Base-by-base conservation (phyloP, 495 filamentous ascomycete genomes). In the Penicillium subrubescens region DNA sequence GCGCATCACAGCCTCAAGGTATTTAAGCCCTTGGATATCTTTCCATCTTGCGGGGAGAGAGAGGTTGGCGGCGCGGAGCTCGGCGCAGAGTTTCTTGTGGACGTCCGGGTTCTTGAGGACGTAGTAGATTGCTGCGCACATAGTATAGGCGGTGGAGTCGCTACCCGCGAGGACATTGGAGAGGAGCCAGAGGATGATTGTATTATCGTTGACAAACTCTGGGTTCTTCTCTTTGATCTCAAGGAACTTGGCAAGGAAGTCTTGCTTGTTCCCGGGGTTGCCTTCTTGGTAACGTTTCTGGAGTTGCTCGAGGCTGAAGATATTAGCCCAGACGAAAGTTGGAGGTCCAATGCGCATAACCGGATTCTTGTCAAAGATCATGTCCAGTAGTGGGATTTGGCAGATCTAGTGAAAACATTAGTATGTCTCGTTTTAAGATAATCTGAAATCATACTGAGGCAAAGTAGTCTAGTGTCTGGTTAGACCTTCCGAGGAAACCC, bases 1-100 rank as follows among this genome's bases (percentile, higher is more conserved):
- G 73, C 90, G 88, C 66, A 92, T 83, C 39, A 85, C 84, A 5
- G 89, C 87, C 60, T 88, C 86, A 14, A 92, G 82, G 66, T 92
- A 92, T 2, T 71, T 77, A 11, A 91, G 73, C n/a, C 66, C 46
- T 14, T 67, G 61, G 14, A 71, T 53, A 31, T 70, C 68, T 43
- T 65, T 70, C 56, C 59, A 70, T 41, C 53, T 54, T 0, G 61
- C 68, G 5, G 68, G 64, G 0, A 70, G 50, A 21, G 61, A 14
- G 1, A 72, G 41, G 4, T 65, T 58, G 19, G 66, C 68, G 2
- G 19, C 23, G 0, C 46, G 60, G 3, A 83, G 64, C 25, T 80
- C 79, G 3, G 59, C 46, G 5, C 67, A 62, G 8, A 81, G 62
- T 53, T 65, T 73, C 1, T 60, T 35, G 48, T 75, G 62, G 2